Evolutionary conservation across 805 yeast genomes (phyloP), one percentile per base, ranked within the genome.

Genomic region (Starmera amethionina): DNA sequence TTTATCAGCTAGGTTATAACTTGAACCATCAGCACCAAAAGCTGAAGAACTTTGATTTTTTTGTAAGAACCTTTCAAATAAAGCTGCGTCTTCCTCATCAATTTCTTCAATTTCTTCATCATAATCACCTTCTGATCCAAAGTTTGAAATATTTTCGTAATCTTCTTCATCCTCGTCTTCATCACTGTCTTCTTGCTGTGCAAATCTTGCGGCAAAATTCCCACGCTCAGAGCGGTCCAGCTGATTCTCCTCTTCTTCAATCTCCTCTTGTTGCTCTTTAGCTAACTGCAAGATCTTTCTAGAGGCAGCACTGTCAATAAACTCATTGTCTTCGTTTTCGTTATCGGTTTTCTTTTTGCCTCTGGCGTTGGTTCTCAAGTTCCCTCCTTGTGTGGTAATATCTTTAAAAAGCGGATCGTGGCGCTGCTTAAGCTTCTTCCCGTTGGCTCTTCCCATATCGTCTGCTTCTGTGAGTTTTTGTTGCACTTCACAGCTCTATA

Each of bases 271-370:
- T 65, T 93, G 99, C 53, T 83, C 90, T 51, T 75, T 79, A 15
- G 98, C 99, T 46, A 93, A 69, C 58, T 83, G 85, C 49, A 93
- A 68, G 60, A 93, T 89, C 63, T 77, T 86, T 60, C 94, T 72
- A 1, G 97, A 85, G 28, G 86, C 66, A 15, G 77, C 68, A 15
- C 97, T 83, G 64, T 90, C 96, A 32, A 93, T 70, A 50, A 65
- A 81, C 35, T 72, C 78, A 36, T 79, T 88, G 19, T 67, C 64
- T 31, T 68, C 64, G 43, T 68, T 72, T 11, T 70, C 75, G 14
- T 58, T 64, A 7, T 55, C 60, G 12, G 57, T 66, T 27, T 60
- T 67, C 40, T 62, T 65, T 32, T 63, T 58, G 18, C 64, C 61
- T 32, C 62, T 56, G 13, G 51, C 48, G 28, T 54, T 51, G 35